Base-by-base conservation (phyloP, 768 basidiomycete genomes). In the Trametes maxima region DNA sequence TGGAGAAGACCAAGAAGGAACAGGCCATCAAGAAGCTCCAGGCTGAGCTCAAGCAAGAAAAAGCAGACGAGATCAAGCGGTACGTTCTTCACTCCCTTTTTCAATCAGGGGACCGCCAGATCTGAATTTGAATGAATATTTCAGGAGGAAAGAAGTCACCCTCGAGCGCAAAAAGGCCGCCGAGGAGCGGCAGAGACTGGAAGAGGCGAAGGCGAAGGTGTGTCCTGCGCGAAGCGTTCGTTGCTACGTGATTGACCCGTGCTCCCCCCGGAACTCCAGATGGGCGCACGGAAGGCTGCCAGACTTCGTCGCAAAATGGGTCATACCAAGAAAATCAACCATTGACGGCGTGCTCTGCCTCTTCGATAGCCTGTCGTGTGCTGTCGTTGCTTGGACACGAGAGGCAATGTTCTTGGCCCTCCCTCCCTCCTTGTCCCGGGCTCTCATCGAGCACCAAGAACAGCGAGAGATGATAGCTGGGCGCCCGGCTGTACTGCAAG, bases 261-360 rank as follows among this genome's bases (percentile, higher is more conserved):
- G 47, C n/a, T 56, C 63, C 19, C 63, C 19, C 46, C 45, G 49
- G 21, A 36, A 43, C 35, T 44, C 12, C 65, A 93, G 92, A 89
- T 94, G 87, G 89, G 92, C 58, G 89, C 88, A 47, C 79, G 85
- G 57, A 93, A 88, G 73, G 84, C 90, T 42, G 88, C 89, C 16
- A 79, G 92, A 59, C 76, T 90, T 37, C 83, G 86, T 58, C 84
- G 88, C 58, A 88, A 78, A 74, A 86, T 85, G 49, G 92, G 92
- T 43, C 79, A 90, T 37, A 85, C 84, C 43, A 94, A 92, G 73
- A 93, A 92, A 74, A 82, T 94, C 60, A 89, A 88, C 61, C 89
- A 89, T 42, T 92, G 72, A 84, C 55, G n/a, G 21, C 21, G 51
- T 28, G 7, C 17, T 11, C 42, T 40, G 46, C 48, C 21, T 19